phyloP scores from a whole-genome alignment of 2,329 filamentous ascomycete genomes.

The Pseudonectria buxi region DNA sequence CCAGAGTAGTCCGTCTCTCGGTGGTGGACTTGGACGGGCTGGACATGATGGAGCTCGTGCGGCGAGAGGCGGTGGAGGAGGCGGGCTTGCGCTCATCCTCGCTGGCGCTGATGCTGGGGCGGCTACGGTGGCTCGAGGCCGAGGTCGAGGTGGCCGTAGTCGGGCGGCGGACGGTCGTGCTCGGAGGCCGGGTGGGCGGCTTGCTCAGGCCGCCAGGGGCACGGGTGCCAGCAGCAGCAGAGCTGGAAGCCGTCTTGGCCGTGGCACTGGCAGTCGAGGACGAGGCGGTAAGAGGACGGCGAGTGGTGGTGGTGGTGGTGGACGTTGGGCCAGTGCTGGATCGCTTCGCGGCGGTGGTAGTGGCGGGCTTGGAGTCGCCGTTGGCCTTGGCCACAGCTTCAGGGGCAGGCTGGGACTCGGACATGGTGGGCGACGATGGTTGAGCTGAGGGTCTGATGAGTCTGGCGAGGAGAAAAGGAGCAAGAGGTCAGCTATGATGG shows the following conservation, averaged over 20 bases:
- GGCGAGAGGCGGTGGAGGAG: conserved; percentile 32
- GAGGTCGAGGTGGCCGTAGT: conserved; percentile 30
- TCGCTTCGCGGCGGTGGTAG: conserved; percentile 30
- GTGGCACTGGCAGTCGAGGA: conserved; percentile 20
- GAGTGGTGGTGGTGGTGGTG: conserved; percentile 26
- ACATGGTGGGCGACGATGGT: conserved; percentile 30
- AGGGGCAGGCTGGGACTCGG: conserved; percentile 36
- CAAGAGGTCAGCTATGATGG: not conserved
- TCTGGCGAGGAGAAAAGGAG: no score
- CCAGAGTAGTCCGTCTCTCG: conserved; percentile 25
- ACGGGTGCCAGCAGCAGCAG: conserved; percentile 28
- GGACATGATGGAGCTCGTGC: conserved; percentile 37
- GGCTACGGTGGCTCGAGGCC: conserved; percentile 37
- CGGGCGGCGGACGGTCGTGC: conserved; percentile 27
- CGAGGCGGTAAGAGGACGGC: conserved; percentile 24
- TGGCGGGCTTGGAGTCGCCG: conserved; percentile 21
- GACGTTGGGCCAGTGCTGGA: conserved; percentile 24
- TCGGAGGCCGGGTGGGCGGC: conserved; percentile 42
- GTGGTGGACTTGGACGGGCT: conserved; percentile 28
- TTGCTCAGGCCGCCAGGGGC: conserved; percentile 38
- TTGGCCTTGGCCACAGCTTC: conserved; percentile 29
- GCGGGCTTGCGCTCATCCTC: conserved; percentile 45
- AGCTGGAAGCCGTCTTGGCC: conserved; percentile 19
- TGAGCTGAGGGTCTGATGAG: no score
- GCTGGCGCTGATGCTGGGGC: conserved; percentile 42